A percentile compares a stretch with the other conserved stretches of the same genome.
phyloP scores from a whole-genome alignment of 176 grass and related monocot genomes.

The Olyra latifolia region DNA sequence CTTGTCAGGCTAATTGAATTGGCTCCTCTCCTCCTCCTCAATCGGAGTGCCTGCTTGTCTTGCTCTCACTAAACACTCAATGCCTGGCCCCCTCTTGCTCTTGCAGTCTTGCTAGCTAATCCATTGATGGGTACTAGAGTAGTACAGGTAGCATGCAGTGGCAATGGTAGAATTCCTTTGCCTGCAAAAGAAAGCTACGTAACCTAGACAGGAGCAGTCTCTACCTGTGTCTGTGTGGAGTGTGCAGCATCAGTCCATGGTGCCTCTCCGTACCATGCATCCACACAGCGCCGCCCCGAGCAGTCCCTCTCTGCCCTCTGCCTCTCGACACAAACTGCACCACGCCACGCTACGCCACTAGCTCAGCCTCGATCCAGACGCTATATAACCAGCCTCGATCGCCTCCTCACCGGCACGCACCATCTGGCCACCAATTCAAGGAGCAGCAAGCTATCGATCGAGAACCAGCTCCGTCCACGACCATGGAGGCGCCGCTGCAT shows the following conservation, averaged over 20 bases:
- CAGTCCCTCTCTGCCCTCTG: not conserved
- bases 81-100: too few species aligned
- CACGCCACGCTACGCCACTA: not conserved
- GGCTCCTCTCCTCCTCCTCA: too few species aligned
- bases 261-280: not conserved
- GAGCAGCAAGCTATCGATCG: not conserved
- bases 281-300: not conserved
- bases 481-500: constrained; percentile 26
- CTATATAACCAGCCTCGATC: not conserved
- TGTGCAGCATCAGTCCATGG: not conserved
- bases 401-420: too few species aligned
- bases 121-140: not conserved
- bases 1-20: too few species aligned
- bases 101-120: too few species aligned
- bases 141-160: not conserved
- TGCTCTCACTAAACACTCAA: too few species aligned
- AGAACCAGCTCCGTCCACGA: too few species aligned
- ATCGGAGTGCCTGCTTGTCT: not conserved
- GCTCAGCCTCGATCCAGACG: not conserved
- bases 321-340: not conserved
- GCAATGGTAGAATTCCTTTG: not conserved
- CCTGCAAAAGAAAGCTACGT: constrained; percentile 21
- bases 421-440: not conserved
- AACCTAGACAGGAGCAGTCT: not conserved
- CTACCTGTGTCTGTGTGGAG: not conserved